Base-by-base conservation (phyloP, 257 asterid species). In the Petrea volubilis region DNA sequence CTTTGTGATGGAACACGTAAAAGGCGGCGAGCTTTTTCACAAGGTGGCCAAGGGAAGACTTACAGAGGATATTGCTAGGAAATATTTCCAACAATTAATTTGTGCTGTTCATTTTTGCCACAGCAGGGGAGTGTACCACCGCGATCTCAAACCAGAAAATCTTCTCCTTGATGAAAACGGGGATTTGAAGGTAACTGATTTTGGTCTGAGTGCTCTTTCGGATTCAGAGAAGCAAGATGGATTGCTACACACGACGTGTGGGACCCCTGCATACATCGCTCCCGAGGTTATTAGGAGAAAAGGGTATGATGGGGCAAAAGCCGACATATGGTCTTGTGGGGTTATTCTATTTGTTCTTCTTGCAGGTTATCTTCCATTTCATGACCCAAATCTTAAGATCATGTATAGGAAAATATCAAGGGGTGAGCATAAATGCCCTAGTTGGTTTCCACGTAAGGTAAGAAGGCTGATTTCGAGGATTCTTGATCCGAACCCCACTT, bases 261-360 rank as follows among this genome's bases (percentile, higher is more conserved):
- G 97, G 33, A 91, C 97, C 18, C 97, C 96, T 2, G 89, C 93
- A 1, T 91, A 91, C 65, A 92, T 91, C 60, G 88, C 96, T 14
- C 97, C 95, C 0, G 97, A 91, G 73, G 95, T 91, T 72, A 77
- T 91, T 38, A 60, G 81, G 66, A 63, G 85, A 62, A 81, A 77
- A 46, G 97, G 96, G 1, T 91, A 89, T 27, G 91, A 89, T 27
- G 97, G 96, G 23, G n/a, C n/a, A n/a, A n/a, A n/a, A n/a, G n/a
- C n/a, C n/a, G n/a, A n/a, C n/a, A n/a, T n/a, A 23, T 91, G 96
- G 96, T 88, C 97, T 6, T 91, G 93, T 64, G 97, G 97, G 66
- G 92, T 91, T 31, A 78, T 88, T 61, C 82, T 91, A 23, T 91
- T 82, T 40, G 92, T 91, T 72, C 58, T 91, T 18, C 82, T 91